Evolutionary conservation across 768 basidiomycete species (phyloP).

Genomic region (Trametes punicea): DNA sequence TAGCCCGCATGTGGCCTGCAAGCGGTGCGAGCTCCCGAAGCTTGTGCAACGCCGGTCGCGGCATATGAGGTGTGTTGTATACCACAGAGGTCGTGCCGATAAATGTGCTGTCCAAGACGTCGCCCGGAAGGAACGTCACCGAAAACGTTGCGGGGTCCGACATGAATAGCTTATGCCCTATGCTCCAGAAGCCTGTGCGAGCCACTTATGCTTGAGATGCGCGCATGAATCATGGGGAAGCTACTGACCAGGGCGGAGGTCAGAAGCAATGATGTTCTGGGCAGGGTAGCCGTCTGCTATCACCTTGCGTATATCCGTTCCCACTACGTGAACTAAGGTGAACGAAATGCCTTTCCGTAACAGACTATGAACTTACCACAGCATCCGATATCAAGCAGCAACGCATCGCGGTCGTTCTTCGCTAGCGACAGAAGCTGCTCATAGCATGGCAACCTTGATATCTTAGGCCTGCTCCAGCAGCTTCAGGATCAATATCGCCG

Average conservation of each 20-base stretch:
- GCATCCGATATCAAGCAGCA: conserved; percentile 46
- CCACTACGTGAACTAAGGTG: conserved; percentile 29
- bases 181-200: conserved; percentile 57
- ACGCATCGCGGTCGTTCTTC: conserved; percentile 32
- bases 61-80: background rate
- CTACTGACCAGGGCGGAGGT: conserved; percentile 35
- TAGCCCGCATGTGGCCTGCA: conserved; percentile 43
- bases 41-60: conserved; percentile 27
- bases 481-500: background rate
- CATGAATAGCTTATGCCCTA: conserved; percentile 59
- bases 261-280: conserved; percentile 37
- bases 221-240: background rate
- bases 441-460: conserved; percentile 27
- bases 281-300: conserved; percentile 42
- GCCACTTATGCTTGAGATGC: background rate
- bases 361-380: conserved; percentile 35
- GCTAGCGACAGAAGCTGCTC: conserved; percentile 34
- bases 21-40: conserved; percentile 38
- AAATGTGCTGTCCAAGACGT: conserved; percentile 46
- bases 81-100: conserved; percentile 26
- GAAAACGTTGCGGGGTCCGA: conserved; percentile 51
- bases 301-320: conserved; percentile 41
- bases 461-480: conserved; percentile 25
- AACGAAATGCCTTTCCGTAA: background rate
- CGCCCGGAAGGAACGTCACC: conserved; percentile 51